Percentiles rank a stretch among this genome's conserved stretches.
phyloP scores from a whole-genome alignment of 2,329 filamentous ascomycete genomes.

The Hortaea werneckii region DNA sequence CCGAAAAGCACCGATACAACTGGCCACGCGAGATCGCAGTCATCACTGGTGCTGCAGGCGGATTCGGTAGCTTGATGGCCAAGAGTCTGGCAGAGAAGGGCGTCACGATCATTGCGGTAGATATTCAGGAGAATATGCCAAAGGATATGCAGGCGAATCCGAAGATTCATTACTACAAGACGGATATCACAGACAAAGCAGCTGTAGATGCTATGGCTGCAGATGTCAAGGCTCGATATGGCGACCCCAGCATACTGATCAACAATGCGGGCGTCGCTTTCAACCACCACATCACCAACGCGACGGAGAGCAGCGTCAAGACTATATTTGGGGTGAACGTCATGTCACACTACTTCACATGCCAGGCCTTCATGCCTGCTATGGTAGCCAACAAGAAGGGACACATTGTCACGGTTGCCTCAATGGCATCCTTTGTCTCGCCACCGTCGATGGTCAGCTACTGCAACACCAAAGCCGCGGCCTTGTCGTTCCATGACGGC shows the following conservation, averaged over 20 bases:
- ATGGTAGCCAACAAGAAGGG: conserved; percentile 44
- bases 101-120: conserved; percentile 29
- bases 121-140: conserved; percentile 25
- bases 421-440: conserved; percentile 39
- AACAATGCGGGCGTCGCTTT: conserved; percentile 42
- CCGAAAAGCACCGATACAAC: conserved; percentile 24
- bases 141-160: conserved; percentile 18
- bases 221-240: conserved; percentile 28
- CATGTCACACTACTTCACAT: conserved; percentile 40
- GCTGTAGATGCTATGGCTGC: conserved; percentile 34
- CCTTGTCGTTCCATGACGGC: conserved; percentile 44
- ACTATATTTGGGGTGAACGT: conserved; percentile 44
- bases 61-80: conserved; percentile 28
- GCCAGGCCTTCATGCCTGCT: conserved; percentile 42
- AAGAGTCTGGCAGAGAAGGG: conserved; percentile 24
- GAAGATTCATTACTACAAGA: conserved; percentile 28
- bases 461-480: conserved; percentile 40
- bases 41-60: conserved; percentile 25
- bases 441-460: conserved; percentile 36
- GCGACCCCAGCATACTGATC: conserved; percentile 37
- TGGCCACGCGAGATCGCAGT: conserved; percentile 28
- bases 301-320: conserved; percentile 32
- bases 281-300: conserved; percentile 37
- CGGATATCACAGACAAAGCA: conserved; percentile 39
- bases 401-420: conserved; percentile 47